Base-by-base conservation (phyloP, 768 basidiomycete genomes). In the Lactarius evosmus region DNA sequence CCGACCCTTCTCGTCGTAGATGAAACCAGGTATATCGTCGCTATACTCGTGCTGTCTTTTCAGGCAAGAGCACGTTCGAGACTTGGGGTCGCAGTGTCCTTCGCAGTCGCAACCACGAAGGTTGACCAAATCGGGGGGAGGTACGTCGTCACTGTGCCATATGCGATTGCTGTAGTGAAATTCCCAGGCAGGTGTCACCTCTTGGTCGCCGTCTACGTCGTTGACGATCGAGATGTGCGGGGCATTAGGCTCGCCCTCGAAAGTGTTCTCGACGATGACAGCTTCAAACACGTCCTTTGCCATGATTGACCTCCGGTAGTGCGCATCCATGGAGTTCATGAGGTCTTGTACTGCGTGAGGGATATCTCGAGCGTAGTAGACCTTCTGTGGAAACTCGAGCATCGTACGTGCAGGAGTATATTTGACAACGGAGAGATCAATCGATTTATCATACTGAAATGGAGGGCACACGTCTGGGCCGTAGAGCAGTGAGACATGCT, bases 101-200 rank as follows among this genome's bases (percentile, higher is more conserved):
- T 82, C 74, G 70, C 94, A 97, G 60, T 79, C 82, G 68, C 94
- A 97, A 2, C 92, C 84, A 30, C 79, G 70, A 51, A 93, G 74
- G 29, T 77, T 77, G 36, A 76, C 74, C 22, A 82, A 70, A 66
- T 89, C 85, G 1, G 91, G 88, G 12, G 80, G 80, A 0, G 87
- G 85, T 2, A 95, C 88, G 5, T 78, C 84, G 14, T 85, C 79
- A 2, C 82, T 84, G 63, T 86, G 85, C 81, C 89, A 89, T 79
- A 94, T 85, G 58, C 83, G 75, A 72, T 96, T 95, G 12, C 89
- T 86, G 72, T 96, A 96, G 65, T 87, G 79, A 69, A 95, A 97
- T 69, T 96, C 93, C 84, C 89, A 93, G 29, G 82, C 83, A 0
- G 94, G 93, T 25, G 86, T 83, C 11, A 83, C 78, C 65, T 89